A percentile compares a stretch with the other conserved stretches of the same genome.
phyloP scores from a whole-genome alignment of 176 grass and related monocot species.

The Lolium perenne region DNA sequence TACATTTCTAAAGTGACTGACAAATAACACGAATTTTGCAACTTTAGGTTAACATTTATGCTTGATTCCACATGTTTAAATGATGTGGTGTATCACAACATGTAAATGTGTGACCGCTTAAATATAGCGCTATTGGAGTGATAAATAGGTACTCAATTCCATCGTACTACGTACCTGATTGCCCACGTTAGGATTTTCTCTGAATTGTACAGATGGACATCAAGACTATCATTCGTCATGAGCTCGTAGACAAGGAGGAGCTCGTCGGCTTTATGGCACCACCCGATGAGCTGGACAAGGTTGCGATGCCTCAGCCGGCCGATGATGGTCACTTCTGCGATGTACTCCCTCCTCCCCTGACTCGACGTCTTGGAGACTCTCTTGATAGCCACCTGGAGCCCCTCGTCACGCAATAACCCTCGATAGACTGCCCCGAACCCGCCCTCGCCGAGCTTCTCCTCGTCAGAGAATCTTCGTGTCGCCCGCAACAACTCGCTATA shows the following conservation, averaged over 20 bases:
- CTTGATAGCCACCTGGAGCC: not conserved
- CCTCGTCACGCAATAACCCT: not conserved
- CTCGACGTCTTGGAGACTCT: not conserved
- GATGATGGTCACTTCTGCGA: not conserved
- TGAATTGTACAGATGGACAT: not conserved
- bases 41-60: no score
- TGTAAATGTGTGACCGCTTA: not conserved
- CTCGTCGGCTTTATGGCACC: no score
- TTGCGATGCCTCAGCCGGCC: no score
- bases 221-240: not conserved
- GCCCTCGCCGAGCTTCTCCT: not conserved
- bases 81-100: no score
- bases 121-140: not conserved
- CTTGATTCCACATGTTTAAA: no score
- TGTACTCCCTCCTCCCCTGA: slow-evolving; percentile 6
- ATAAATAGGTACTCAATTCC: not conserved
- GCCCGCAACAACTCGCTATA: not conserved
- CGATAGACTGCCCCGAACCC: not conserved
- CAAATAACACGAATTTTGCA: no score
- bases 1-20: no score
- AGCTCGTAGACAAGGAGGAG: not conserved
- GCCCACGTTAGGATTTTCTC: not conserved
- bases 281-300: no score
- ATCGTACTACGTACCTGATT: not conserved
- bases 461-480: not conserved